Conservation (phyloP, 78 protist genomes). For the Speleostelium caveatum region DNA sequence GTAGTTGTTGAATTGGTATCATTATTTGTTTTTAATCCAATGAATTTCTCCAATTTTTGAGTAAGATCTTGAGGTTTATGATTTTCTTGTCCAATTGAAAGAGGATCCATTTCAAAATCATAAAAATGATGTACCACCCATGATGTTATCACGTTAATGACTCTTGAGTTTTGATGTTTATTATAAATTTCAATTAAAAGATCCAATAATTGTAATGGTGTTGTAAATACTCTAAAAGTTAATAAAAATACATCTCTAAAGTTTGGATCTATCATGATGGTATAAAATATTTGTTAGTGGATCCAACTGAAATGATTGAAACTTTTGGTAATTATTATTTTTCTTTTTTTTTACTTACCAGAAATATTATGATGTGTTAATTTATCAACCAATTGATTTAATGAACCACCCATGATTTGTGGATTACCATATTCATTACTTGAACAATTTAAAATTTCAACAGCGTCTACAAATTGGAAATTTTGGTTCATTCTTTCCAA, state of each 20-base stretch:
- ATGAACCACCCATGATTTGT: conserved; percentile 82
- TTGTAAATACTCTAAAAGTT: conserved; percentile 62
- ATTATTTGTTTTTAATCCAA: neutral
- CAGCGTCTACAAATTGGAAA: conserved; percentile 81
- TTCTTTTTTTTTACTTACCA: neutral
- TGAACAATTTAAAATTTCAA: conserved; percentile 77
- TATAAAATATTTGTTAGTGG: neutral
- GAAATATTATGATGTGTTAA: conserved; percentile 79
- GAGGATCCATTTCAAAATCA: conserved; percentile 56
- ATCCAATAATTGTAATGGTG: conserved; percentile 32
- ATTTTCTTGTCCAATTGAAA: neutral
- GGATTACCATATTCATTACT: conserved; percentile 79
- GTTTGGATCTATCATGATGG: conserved; percentile 46
- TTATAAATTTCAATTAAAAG: conserved; percentile 18
- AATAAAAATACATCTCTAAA: conserved; percentile 70
- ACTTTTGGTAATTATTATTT: neutral
- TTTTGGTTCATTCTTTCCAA: conserved; percentile 79
- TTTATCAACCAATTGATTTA: conserved; percentile 72
- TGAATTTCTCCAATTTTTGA: conserved; percentile 31
- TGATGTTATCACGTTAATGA: conserved; percentile 33
- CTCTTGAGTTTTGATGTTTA: conserved; percentile 21
- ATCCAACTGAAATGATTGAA: no score
- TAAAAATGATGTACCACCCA: conserved; percentile 70
- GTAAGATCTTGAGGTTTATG: conserved; percentile 51
- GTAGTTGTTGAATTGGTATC: neutral